These are phyloP conservation scores for Fusarium sp. DNA, from an alignment of 2,329 filamentous ascomycete genomes.

Conservation along the genomic window DNA sequence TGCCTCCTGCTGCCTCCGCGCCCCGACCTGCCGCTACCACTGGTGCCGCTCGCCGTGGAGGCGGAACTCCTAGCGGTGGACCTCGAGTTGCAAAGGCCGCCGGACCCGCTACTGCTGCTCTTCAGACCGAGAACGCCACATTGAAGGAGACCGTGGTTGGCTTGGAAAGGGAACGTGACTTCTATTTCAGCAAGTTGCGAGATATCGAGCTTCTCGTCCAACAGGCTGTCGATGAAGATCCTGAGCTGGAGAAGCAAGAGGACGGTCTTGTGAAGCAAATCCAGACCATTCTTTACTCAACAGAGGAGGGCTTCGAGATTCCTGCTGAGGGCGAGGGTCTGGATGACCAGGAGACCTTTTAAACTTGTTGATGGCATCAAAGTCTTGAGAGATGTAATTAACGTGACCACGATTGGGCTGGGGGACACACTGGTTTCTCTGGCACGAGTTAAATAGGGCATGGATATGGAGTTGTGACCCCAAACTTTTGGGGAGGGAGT, in stretches of 20 bases:
- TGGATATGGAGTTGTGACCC: constrained; percentile 48
- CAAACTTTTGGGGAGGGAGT: constrained; percentile 38
- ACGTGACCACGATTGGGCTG: constrained; percentile 47
- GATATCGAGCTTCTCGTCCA: constrained; percentile 97
- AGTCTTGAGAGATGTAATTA: constrained; percentile 38
- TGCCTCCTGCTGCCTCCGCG: constrained; percentile 65
- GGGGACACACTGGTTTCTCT: constrained; percentile 28
- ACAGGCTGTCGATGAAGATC: constrained; percentile 91
- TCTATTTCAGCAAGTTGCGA: constrained; percentile 98
- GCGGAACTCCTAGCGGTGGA: constrained; percentile 72
- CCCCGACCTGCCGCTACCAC: constrained; percentile 64
- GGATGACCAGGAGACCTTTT: constrained; percentile 87
- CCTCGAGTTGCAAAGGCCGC: constrained; percentile 62
- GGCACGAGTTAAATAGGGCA: constrained; percentile 41
- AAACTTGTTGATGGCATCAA: constrained; percentile 39
- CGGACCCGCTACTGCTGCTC: constrained; percentile 74
- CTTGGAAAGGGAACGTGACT: constrained; percentile 95
- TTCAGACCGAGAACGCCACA: constrained; percentile 87
- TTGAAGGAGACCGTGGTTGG: constrained; percentile 96
- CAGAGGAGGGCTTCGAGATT: constrained; percentile 93
- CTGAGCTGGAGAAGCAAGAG: constrained; percentile 93
- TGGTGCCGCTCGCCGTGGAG: constrained; percentile 67
- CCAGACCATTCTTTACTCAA: constrained; percentile 96
- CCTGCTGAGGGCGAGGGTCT: constrained; percentile 80
- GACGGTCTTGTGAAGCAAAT: constrained; percentile 94